A percentile compares a stretch with the other conserved stretches of the same genome.
Evolutionary conservation across 805 yeast species (phyloP).

Genomic region (Wickerhamiella azymoides): DNA sequence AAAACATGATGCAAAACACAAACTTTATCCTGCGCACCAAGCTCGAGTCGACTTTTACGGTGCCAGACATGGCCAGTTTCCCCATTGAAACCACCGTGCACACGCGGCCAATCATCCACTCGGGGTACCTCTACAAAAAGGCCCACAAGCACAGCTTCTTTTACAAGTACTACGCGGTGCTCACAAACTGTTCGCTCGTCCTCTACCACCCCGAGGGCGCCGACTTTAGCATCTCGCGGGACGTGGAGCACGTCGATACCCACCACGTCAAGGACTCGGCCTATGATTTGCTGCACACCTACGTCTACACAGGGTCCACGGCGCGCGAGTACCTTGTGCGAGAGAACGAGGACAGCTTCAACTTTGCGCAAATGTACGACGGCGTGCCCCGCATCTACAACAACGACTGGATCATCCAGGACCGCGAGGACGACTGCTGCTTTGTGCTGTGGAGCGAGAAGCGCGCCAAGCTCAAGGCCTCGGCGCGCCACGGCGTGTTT

Average conservation of each 20-base stretch:
- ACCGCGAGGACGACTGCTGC: conserved; percentile 59
- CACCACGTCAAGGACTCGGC: conserved; percentile 41
- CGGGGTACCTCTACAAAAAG: conserved; percentile 60
- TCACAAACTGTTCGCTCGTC: conserved; percentile 57
- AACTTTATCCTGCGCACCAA: conserved; percentile 3
- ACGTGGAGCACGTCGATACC: conserved; percentile 24
- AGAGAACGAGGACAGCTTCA: conserved; percentile 27
- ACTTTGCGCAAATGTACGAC: conserved; percentile 34
- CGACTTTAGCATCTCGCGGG: conserved; percentile 19
- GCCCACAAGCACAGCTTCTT: conserved; percentile 56
- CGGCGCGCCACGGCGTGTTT: conserved; percentile 42
- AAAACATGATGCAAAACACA: conserved; percentile 5
- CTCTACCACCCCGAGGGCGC: conserved; percentile 41
- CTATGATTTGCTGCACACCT: conserved; percentile 52
- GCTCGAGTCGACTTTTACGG: neutral
- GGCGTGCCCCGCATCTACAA: conserved; percentile 59
- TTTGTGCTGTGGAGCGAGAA: conserved; percentile 74
- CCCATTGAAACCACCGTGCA: neutral
- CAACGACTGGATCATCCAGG: conserved; percentile 78
- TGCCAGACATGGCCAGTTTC: neutral
- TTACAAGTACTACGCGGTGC: conserved; percentile 42
- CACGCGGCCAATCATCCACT: conserved; percentile 33
- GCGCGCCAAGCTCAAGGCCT: conserved; percentile 24
- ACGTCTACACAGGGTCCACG: conserved; percentile 57
- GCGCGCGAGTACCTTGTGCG: conserved; percentile 43